Percentiles rank a stretch among this genome's conserved stretches.
phyloP scores from a whole-genome alignment of 2,329 filamentous ascomycete genomes.

The Tolypocladium sp. region DNA sequence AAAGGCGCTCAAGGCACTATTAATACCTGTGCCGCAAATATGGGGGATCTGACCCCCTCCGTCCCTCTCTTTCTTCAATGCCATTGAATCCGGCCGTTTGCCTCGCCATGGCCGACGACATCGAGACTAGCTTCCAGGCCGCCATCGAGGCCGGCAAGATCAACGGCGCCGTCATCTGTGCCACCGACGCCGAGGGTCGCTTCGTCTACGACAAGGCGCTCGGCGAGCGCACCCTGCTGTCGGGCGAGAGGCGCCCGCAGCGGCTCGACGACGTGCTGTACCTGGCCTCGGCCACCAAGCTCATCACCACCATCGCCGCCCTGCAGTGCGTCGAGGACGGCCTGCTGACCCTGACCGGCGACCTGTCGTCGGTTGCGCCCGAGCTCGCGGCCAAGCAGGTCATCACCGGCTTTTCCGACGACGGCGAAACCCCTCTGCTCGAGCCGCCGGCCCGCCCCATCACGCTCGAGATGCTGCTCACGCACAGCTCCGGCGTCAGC shows the following conservation, averaged over 20 bases:
- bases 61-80: neutral
- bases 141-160: neutral
- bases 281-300: slow-evolving; percentile 29
- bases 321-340: slow-evolving; percentile 47
- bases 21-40: too few relatives aligned
- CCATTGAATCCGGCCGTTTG: neutral
- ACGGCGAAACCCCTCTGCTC: slow-evolving; percentile 27
- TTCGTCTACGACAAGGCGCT: slow-evolving; percentile 30
- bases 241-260: slow-evolving; percentile 27
- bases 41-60: too few relatives aligned
- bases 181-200: slow-evolving; percentile 9
- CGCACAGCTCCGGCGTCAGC: slow-evolving; percentile 37
- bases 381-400: slow-evolving; percentile 38
- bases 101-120: neutral
- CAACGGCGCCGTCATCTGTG: neutral
- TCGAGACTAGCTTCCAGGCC: neutral
- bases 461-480: slow-evolving; percentile 41
- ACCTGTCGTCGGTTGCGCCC: slow-evolving; percentile 34
- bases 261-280: slow-evolving; percentile 25
- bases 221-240: slow-evolving; percentile 29
- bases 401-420: slow-evolving; percentile 33
- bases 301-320: slow-evolving; percentile 41
- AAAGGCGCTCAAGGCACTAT: too few relatives aligned
- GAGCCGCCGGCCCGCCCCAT: slow-evolving; percentile 25
- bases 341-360: slow-evolving; percentile 32